A percentile compares a stretch with the other conserved stretches of the same genome.
These are phyloP conservation scores for Ganoderma resinaceum DNA, from an alignment of 1,284 basidiomycete genomes.

Conservation along the genomic window DNA sequence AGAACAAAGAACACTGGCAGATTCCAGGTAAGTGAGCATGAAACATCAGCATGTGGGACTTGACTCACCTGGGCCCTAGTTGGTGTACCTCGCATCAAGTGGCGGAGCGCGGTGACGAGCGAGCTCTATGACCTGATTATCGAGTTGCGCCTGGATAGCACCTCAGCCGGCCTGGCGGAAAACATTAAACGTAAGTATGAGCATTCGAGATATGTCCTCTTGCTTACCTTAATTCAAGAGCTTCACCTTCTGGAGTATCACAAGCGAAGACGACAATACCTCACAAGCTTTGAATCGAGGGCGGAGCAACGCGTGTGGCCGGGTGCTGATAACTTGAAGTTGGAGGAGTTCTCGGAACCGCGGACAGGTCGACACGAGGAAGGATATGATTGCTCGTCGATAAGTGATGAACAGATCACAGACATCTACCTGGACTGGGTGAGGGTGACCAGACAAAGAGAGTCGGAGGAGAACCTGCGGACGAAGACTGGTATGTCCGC, in stretches of 20 bases:
- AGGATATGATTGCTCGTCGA: not conserved
- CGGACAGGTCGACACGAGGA: not conserved
- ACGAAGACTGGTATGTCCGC: not conserved
- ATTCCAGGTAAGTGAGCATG: not conserved
- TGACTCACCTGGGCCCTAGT: not conserved
- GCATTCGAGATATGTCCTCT: too few species aligned
- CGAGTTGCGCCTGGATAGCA: not conserved
- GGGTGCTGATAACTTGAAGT: not conserved
- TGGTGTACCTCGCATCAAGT: not conserved
- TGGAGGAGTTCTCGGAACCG: not conserved
- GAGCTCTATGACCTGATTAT: not conserved
- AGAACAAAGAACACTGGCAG: constrained; percentile 2
- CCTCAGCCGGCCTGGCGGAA: not conserved
- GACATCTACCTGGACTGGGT: not conserved
- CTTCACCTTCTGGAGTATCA: not conserved
- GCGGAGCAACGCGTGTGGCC: not conserved
- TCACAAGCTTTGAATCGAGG: not conserved
- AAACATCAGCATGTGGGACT: not conserved
- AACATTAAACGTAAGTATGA: not conserved
- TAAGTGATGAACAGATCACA: not conserved
- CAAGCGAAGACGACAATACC: not conserved
- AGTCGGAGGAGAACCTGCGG: not conserved
- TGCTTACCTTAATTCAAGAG: not conserved
- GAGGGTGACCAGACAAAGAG: not conserved
- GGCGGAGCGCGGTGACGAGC: not conserved